Base-by-base conservation (phyloP, 2,329 filamentous ascomycete genomes). In the Fusarium chuoi region DNA sequence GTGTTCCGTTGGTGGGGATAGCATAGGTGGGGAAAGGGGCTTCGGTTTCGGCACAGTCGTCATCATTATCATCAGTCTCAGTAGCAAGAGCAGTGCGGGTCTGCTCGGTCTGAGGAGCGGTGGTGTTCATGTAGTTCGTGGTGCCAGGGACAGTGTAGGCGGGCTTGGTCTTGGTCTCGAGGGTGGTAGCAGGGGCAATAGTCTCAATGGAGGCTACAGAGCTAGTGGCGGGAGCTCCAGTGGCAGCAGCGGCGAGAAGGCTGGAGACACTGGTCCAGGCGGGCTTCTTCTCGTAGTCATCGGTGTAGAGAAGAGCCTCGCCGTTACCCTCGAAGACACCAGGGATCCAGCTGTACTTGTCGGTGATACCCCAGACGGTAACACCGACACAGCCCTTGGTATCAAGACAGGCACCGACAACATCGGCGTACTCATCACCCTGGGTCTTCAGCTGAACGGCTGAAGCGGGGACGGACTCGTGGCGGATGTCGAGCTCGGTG, bases 401-500 rank as follows among this genome's bases (percentile, higher is more conserved):
- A 38, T 83, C 81, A 17, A 84, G 67, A 63, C 83, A 85, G 4
- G 82, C 79, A 10, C 79, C 80, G 10, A 85, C 81, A 14, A 81
- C 81, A 45, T 77, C 70, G 41, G 77, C 83, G 68, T 88, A 90
- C 56, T 87, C 85, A 24, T 77, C 75, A 2, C 84, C 85, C 80
- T 91, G 89, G 33, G 84, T 82, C 22, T 79, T 78, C 24, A 85
- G 78, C 36, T 82, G 82, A 3, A 82, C 77, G 4, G 79, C 76
- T 7, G 81, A 84, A 7, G 85, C 79, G 0, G 89, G 88, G 18
- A 90, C 78, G 10, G 77, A 78, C 4, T 78, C 77, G 62, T 87
- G 85, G 36, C 89, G 84, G 68, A 91, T 87, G 77, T 92, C 90
- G 28, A 91, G 82, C 82, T 92, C 90, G 3, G 90, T 91, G 78